Evolutionary conservation across 768 basidiomycete genomes (phyloP).

Genomic region (Leccinum olivaceopallidum): DNA sequence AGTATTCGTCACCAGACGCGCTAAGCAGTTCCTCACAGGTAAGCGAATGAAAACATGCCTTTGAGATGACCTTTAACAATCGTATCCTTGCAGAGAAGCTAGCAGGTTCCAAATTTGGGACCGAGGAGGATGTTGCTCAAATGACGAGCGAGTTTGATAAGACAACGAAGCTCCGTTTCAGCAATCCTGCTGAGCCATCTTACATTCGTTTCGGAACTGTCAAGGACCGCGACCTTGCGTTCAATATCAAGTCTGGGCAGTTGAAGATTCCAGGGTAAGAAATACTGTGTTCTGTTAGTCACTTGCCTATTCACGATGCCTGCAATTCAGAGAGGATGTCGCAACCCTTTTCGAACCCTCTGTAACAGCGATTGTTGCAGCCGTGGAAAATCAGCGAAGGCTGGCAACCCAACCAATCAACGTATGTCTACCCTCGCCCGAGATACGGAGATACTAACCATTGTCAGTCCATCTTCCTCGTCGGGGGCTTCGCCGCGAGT

Average conservation of each 20-base stretch:
- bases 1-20: conserved; percentile 49
- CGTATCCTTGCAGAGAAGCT: conserved; percentile 38
- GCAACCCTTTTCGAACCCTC: conserved; percentile 34
- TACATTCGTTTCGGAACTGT: conserved; percentile 50
- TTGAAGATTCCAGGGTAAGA: conserved; percentile 42
- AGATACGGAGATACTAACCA: conserved; percentile 5
- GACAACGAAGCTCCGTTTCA: conserved; percentile 47
- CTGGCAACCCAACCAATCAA: conserved; percentile 23
- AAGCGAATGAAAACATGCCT: background rate
- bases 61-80: background rate
- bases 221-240: conserved; percentile 40
- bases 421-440: conserved; percentile 16
- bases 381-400: conserved; percentile 26
- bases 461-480: conserved; percentile 37
- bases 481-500: conserved; percentile 47
- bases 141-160: conserved; percentile 47
- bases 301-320: background rate
- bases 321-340: conserved; percentile 27
- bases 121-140: conserved; percentile 40
- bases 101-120: conserved; percentile 39
- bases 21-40: conserved; percentile 42
- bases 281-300: too few species aligned
- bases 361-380: conserved; percentile 18
- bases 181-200: conserved; percentile 37
- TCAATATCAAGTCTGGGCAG: conserved; percentile 47